Evolutionary conservation across 345 rosid species (phyloP), one percentile per base, ranked within the genome.

Genomic region (Pistacia vera): DNA sequence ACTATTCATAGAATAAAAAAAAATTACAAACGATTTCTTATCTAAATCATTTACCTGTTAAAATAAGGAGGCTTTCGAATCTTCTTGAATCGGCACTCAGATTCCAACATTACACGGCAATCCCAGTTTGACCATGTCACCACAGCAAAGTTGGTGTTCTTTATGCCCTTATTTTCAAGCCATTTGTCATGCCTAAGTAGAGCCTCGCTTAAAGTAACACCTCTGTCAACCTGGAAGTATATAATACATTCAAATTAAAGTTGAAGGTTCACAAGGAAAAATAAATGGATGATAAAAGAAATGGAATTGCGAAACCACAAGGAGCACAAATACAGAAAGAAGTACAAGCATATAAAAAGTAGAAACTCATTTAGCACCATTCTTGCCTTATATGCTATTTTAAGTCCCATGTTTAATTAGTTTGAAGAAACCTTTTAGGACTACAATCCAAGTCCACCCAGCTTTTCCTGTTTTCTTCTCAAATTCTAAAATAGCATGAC

Each of bases 71-170:
- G 90, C 75, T 87, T 87, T 49, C 87, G 70, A 38, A 87, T 85
- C 76, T 79, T 85, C 80, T 88, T 88, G 48, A 83, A 80, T 5
- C 84, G 87, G 76, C 91, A 88, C 82, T 88, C 89, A 22, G 87
- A 88, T 75, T 88, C 91, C 83, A 88, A 79, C 89, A 88, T 85
- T 36, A 84, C 87, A 16, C 86, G 82, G 46, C 89, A 88, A 75
- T 88, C 89, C 91, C 91, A 88, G 75, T 88, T 82, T 51, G 89
- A 85, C 89, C 89, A 85, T 1, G 91, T 88, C 67, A 88, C 91
- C 22, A 88, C 82, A 60, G 87, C 87, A 62, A 88, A 88, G 79
- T 79, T 88, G 44, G 87, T 82, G 63, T 85, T 78, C 60, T 88
- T 85, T 41, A 88, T 82, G 18, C 89, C 91, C 75, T 79, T 88